Conservation (phyloP, 2,329 filamentous ascomycete genomes). For the Clarireedia paspali region DNA sequence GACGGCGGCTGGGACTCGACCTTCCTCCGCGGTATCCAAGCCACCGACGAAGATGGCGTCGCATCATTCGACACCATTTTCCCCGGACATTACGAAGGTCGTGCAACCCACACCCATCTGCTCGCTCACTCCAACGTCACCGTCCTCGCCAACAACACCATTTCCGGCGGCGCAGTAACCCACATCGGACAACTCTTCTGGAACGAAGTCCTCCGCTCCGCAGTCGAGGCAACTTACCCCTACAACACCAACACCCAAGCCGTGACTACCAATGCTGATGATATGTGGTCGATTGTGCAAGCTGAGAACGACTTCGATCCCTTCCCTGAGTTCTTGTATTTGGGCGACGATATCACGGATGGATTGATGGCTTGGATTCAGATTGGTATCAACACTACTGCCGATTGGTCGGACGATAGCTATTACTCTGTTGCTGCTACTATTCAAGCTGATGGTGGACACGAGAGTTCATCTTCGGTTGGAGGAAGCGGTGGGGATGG, state of each 20-base stretch:
- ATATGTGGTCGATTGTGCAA: constrained; percentile 35
- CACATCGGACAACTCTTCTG: constrained; percentile 54
- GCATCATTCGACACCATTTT: constrained; percentile 35
- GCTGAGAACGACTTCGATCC: constrained; percentile 42
- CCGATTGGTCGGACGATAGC: constrained; percentile 18
- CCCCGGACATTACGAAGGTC: constrained; percentile 39
- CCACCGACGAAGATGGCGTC: constrained; percentile 33
- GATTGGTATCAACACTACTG: constrained; percentile 35
- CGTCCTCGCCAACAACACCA: constrained; percentile 32
- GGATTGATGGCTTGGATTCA: constrained; percentile 43
- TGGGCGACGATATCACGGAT: constrained; percentile 40
- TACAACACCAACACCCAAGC: constrained; percentile 36
- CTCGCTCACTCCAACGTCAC: constrained; percentile 31
- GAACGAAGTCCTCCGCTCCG: constrained; percentile 43
- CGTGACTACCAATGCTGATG: constrained; percentile 41
- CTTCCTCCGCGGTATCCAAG: constrained; percentile 35
- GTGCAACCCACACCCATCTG: constrained; percentile 40
- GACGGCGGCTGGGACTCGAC: constrained; percentile 26
- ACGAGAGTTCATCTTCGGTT: background rate
- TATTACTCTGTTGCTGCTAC: constrained; percentile 16
- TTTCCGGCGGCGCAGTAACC: constrained; percentile 40
- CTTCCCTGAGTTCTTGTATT: constrained; percentile 43
- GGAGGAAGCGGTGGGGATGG: background rate
- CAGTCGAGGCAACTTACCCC: constrained; percentile 39
- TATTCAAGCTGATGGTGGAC: constrained; percentile 14